These are phyloP conservation scores for Thalassiosira livingstoniorum DNA, from an alignment of 352 stramenopile species.

Conservation along the genomic window DNA sequence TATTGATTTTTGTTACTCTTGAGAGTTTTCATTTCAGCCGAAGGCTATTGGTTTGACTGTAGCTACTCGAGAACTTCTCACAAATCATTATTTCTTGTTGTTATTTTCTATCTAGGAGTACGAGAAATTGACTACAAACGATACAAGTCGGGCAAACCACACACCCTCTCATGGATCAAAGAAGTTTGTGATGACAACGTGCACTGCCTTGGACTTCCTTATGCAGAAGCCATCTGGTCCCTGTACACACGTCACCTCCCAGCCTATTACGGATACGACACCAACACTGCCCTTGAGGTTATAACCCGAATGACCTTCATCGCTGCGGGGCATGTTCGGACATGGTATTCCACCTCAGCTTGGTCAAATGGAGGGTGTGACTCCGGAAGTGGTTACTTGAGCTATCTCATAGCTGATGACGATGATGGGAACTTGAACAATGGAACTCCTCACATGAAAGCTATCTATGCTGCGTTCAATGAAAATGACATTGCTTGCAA, in stretches of 20 bases:
- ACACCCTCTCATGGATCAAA: slow-evolving; percentile 13
- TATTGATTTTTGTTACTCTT: too few relatives aligned
- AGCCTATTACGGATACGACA: slow-evolving; percentile 20
- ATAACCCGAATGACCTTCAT: slow-evolving; percentile 24
- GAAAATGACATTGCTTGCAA: slow-evolving; percentile 39
- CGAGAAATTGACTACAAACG: slow-evolving; percentile 24
- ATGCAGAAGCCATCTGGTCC: slow-evolving; percentile 25
- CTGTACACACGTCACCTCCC: slow-evolving; percentile 12
- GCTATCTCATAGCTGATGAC: slow-evolving; percentile 21
- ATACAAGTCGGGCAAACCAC: neutral
- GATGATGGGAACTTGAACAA: slow-evolving; percentile 26
- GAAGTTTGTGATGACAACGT: neutral
- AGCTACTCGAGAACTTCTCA: too few relatives aligned
- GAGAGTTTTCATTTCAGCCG: too few relatives aligned
- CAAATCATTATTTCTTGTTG: too few relatives aligned
- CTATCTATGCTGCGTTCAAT: slow-evolving; percentile 38
- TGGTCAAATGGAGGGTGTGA: slow-evolving; percentile 21
- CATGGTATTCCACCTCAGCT: slow-evolving; percentile 11
- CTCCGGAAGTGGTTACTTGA: slow-evolving; percentile 13
- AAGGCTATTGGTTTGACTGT: too few relatives aligned
- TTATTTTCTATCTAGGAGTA: slow-evolving; percentile 2
- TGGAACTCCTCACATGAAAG: slow-evolving; percentile 11
- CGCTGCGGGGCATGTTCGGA: slow-evolving; percentile 17
- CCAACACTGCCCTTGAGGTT: slow-evolving; percentile 21
- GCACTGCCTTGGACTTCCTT: slow-evolving; percentile 10